phyloP scores from a whole-genome alignment of 2,329 filamentous ascomycete genomes.

The Aspergillus sp. region DNA sequence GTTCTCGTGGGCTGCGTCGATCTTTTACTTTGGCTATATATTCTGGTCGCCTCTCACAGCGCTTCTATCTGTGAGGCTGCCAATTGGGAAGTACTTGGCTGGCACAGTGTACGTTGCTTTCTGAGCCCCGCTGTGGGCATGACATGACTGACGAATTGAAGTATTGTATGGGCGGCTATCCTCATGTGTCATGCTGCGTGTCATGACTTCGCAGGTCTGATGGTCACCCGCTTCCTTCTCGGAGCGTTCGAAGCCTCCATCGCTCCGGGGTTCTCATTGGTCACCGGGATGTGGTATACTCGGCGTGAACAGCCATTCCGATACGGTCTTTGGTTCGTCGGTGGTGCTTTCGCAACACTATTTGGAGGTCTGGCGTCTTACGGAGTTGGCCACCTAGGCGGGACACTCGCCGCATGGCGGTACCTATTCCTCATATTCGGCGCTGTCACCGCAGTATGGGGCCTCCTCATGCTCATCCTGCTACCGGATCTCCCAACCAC shows the following conservation, averaged over 20 bases:
- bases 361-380: neutral
- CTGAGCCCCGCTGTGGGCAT: neutral
- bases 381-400: constrained; percentile 4
- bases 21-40: constrained; percentile 32
- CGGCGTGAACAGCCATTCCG: constrained; percentile 1
- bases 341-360: neutral
- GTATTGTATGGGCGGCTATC: neutral
- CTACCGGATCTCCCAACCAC: constrained; percentile 4
- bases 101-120: neutral
- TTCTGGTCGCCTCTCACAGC: constrained; percentile 28
- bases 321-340: constrained; percentile 5
- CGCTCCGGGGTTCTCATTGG: constrained; percentile 6
- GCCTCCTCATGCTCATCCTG: neutral
- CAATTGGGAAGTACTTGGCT: constrained; percentile 27
- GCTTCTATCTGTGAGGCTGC: constrained; percentile 24
- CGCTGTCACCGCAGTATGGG: neutral
- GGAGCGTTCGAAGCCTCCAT: constrained; percentile 1
- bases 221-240: constrained; percentile 1
- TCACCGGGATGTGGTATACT: constrained; percentile 7
- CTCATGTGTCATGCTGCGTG: constrained; percentile 3
- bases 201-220: constrained; percentile 1
- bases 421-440: constrained; percentile 6
- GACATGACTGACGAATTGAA: neutral
- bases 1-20: constrained; percentile 29
- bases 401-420: constrained; percentile 17